Evolutionary conservation across 164 flowering plant genomes (phyloP), one percentile per base, ranked within the genome.

Genomic region (Kalanchoe fedtschenkoi): DNA sequence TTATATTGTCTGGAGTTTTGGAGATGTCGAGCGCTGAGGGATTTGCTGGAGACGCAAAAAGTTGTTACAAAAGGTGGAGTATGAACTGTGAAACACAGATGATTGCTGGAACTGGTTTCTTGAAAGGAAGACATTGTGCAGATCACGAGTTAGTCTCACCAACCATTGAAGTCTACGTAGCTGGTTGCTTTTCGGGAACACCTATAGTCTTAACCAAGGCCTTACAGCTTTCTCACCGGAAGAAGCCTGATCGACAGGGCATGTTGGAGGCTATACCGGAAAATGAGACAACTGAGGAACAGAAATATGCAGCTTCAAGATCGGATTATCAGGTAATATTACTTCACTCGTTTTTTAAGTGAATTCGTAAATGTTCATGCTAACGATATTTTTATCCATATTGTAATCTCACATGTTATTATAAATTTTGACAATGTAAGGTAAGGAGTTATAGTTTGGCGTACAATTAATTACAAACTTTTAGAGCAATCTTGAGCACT

Each of bases 131-230:
- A 57, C 80, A 78, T 34, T 26, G 34, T 47, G 38, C 26, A 13
- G 70, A 82, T 38, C 56, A 74, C 28, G 96, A 88, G 63, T 70
- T 63, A 24, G 60, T 65, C 17, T 68, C 74, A 21, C 91, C 93
- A 17, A 74, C 74, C 5, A 79, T 88, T 64, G 97, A 88, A 71
- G 97, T 91, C 64, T 91, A 78, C 70, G 72, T 88, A 43, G 85
- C 97, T 0, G 96, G 97, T 34, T 71, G 82, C 70, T 88, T 82
- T 67, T 72, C 81, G 6, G 88, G 89, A 24, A 69, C 69, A 28
- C 97, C 97, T 1, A 80, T 86, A 68, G 85, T 91, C 59, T 80
- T 91, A 68, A 83, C 88, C 42, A 86, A 83, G 66, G 80, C 89
- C 51, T 30, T 86, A 74, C 84, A 88, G 62, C 83, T 83, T 61